Evolutionary conservation across 2,329 filamentous ascomycete species (phyloP), one percentile per base, ranked within the genome.

Genomic region (Boeremia lycopersici): DNA sequence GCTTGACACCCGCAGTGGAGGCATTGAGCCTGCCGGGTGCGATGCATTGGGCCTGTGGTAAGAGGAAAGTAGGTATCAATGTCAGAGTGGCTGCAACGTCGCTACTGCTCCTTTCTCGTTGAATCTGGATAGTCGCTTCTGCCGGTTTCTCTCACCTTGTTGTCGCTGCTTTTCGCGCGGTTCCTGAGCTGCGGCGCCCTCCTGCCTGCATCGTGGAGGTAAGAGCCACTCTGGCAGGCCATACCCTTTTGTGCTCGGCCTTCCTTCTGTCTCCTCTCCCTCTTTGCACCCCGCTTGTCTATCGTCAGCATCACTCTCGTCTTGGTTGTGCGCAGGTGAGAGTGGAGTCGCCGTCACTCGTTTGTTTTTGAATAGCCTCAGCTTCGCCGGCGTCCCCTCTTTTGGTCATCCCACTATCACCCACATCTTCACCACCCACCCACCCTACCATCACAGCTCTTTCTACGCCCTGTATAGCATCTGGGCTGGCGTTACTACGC

Each of bases 361-460:
- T 50, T 59, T 50, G 50, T 45, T 64, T 54, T 65, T 65, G 62
- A 56, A 62, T 64, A 64, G 41, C 52, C 41, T 56, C 53, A 44
- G 56, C 53, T 49, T 55, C 43, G 58, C 50, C 23, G 59, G 58
- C 52, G 60, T 61, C 53, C 44, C 40, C 57, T 62, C 57, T 62
- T 57, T 59, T 60, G 59, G 49, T 39, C 55, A 65, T 61, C 51
- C 55, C 51, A 31, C 56, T 63, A 64, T 40, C 52, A 48, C 38
- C 33, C 45, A 56, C 53, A 63, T 64, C 62, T 53, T 59, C 64
- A 48, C 36, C 30, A 25, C 19, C 39, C 30, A 43, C 47, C 35
- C 50, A 43, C 47, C 33, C 45, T 56, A 53, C 42, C 34, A 15
- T 42, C 51, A 39, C 48, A 48, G 52, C 44, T 25, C 50, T 38